A percentile compares a stretch with the other conserved stretches of the same genome.
Evolutionary conservation across 1,284 basidiomycete species (phyloP).

Genomic region (Vanrija sp.): DNA sequence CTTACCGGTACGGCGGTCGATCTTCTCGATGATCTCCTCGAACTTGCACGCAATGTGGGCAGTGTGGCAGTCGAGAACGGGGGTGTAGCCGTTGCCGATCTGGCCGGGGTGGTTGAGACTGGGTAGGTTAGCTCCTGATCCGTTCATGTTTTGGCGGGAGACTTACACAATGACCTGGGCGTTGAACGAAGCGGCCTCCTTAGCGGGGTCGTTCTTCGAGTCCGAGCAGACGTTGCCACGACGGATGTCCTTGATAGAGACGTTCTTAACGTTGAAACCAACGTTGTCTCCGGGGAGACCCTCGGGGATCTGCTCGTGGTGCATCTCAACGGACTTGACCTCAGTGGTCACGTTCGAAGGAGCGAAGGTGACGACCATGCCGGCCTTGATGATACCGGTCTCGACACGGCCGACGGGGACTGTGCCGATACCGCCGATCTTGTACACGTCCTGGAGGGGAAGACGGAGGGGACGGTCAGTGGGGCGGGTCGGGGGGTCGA

Average conservation of each 20-base stretch:
- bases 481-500: slow-evolving; percentile 93
- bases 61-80: slow-evolving; percentile 99
- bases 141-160: too few species aligned
- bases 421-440: slow-evolving; percentile 99
- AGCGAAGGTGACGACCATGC: slow-evolving; percentile 98
- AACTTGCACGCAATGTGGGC: slow-evolving; percentile 99
- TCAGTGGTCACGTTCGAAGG: slow-evolving; percentile 88
- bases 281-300: slow-evolving; percentile 97
- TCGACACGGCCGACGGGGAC: slow-evolving; percentile 99
- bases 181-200: slow-evolving; percentile 99
- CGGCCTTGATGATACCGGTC: slow-evolving; percentile 99
- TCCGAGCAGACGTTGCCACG: slow-evolving; percentile 99
- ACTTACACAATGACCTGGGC: slow-evolving; percentile 99
- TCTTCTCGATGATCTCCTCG: slow-evolving; percentile 89
- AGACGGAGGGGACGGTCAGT: slow-evolving; percentile 99
- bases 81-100: slow-evolving; percentile 78
- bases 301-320: slow-evolving; percentile 97
- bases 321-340: slow-evolving; percentile 90
- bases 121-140: too few species aligned
- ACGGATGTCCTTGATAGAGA: slow-evolving; percentile 99
- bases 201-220: slow-evolving; percentile 99
- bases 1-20: slow-evolving; percentile 89
- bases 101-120: slow-evolving; percentile 99
- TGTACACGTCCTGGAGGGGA: slow-evolving; percentile 99
- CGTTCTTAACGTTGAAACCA: slow-evolving; percentile 77